Conservation (phyloP, 192 early-diverging fungal genomes). For the Coemansia sp. region DNA sequence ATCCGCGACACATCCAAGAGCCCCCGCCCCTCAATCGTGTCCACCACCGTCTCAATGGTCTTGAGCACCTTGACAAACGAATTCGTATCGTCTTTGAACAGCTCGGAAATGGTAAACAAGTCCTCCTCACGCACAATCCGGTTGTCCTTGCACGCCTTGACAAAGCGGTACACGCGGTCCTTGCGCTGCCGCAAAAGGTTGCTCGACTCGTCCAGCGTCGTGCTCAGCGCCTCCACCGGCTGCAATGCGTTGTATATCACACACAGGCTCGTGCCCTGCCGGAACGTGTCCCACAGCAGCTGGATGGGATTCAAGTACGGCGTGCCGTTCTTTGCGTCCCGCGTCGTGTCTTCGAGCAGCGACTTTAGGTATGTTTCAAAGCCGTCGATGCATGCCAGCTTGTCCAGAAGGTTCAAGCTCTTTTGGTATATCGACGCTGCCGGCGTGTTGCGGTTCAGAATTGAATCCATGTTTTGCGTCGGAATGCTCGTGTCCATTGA, state of each 20-base stretch:
- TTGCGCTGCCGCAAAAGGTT: slow-evolving; percentile 71
- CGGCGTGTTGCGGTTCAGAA: slow-evolving; percentile 49
- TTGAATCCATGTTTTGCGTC: slow-evolving; percentile 48
- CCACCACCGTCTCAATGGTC: slow-evolving; percentile 74
- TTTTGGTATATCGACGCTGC: slow-evolving; percentile 70
- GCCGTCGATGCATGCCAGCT: slow-evolving; percentile 69
- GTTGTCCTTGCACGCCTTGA: slow-evolving; percentile 82
- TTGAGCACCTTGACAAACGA: slow-evolving; percentile 95
- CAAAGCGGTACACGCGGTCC: slow-evolving; percentile 81
- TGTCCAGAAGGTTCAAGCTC: slow-evolving; percentile 67
- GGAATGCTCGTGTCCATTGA: slow-evolving; percentile 45
- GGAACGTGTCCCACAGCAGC: slow-evolving; percentile 71
- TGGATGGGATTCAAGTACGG: slow-evolving; percentile 66
- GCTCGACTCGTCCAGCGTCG: slow-evolving; percentile 57
- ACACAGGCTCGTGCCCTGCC: slow-evolving; percentile 68
- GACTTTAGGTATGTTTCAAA: slow-evolving; percentile 63
- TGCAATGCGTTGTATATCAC: slow-evolving; percentile 70
- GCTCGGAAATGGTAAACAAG: slow-evolving; percentile 80
- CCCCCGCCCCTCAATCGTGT: slow-evolving; percentile 67
- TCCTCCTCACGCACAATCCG: slow-evolving; percentile 73
- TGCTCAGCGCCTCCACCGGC: slow-evolving; percentile 62
- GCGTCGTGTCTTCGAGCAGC: slow-evolving; percentile 31
- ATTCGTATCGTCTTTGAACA: slow-evolving; percentile 94
- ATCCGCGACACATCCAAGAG: slow-evolving; percentile 37
- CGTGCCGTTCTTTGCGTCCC: slow-evolving; percentile 40